Conservation (phyloP, 2,329 filamentous ascomycete species). For the Teratosphaeria epicoccoides region DNA sequence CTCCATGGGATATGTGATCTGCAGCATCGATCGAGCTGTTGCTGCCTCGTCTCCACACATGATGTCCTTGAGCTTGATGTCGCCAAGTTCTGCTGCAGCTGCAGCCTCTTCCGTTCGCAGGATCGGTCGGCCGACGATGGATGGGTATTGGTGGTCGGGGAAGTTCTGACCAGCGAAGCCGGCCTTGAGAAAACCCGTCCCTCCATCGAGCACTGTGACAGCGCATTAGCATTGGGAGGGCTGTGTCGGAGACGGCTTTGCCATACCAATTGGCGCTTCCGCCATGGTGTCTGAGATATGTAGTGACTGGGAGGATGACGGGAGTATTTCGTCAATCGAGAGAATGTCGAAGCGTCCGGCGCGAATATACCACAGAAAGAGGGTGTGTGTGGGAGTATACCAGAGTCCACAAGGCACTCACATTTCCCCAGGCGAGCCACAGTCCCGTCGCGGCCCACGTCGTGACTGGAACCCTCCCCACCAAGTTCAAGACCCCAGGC, state of each 20-base stretch:
- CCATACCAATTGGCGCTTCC: constrained; percentile 6
- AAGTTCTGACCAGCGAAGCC: constrained; percentile 99
- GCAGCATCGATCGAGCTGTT: constrained; percentile 89
- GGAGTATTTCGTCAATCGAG: neutral
- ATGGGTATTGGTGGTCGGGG: constrained; percentile 96
- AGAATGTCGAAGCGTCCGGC: neutral
- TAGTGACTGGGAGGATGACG: neutral
- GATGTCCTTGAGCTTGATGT: constrained; percentile 82
- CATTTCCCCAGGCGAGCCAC: neutral
- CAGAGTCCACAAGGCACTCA: neutral
- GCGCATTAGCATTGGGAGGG: constrained; percentile 5
- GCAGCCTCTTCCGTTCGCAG: constrained; percentile 87
- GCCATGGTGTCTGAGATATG: constrained; percentile 2
- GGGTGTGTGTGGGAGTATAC: neutral
- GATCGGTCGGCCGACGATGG: constrained; percentile 95
- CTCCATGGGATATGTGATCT: constrained; percentile 99
- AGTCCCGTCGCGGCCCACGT: neutral
- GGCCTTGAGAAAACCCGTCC: constrained; percentile 98
- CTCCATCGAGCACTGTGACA: constrained; percentile 85
- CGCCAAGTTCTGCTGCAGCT: constrained; percentile 31
- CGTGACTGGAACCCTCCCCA: too few species aligned
- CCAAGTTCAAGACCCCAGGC: neutral
- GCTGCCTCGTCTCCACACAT: constrained; percentile 99
- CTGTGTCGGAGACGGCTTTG: neutral
- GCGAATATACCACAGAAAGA: too few species aligned